Evolutionary conservation across 441 rosid genomes (phyloP).

Genomic region (Populus hybrid): DNA sequence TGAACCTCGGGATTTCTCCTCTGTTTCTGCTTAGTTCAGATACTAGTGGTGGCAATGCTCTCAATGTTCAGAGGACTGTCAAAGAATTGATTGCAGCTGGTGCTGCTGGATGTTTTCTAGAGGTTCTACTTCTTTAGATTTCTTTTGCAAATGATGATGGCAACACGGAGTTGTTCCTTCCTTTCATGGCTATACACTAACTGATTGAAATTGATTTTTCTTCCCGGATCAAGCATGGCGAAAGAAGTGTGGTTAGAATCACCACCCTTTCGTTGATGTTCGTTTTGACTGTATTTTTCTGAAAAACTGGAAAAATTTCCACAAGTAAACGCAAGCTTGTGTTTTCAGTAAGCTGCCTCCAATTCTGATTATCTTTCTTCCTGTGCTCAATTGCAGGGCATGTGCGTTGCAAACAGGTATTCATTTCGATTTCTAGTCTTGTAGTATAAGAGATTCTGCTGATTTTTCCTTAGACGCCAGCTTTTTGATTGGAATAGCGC

Average conservation of each 20-base stretch:
- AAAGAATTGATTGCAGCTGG: constrained; percentile 55
- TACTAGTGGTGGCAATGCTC: constrained; percentile 54
- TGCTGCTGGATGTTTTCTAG: constrained; percentile 59
- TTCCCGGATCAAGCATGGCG: constrained; percentile 59
- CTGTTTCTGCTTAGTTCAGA: constrained; percentile 13
- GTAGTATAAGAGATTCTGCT: too few relatives aligned
- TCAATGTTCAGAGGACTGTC: constrained; percentile 50
- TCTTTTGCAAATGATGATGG: too few relatives aligned
- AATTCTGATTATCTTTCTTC: background rate
- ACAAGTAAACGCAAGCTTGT: too few relatives aligned
- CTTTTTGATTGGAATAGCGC: too few relatives aligned
- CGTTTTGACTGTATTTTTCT: background rate
- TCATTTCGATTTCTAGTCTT: background rate
- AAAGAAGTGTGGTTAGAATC: constrained; percentile 44
- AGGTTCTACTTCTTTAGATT: constrained; percentile 25
- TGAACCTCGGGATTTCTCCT: too few relatives aligned
- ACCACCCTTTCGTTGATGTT: background rate
- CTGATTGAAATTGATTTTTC: constrained; percentile 3
- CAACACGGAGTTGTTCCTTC: background rate
- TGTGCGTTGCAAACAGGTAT: constrained; percentile 50
- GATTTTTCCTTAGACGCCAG: too few relatives aligned
- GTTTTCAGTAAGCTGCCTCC: too few relatives aligned
- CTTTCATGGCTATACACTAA: background rate
- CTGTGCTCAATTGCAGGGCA: constrained; percentile 28
- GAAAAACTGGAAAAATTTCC: too few relatives aligned